Evolutionary conservation across 192 early-diverging fungal genomes (phyloP), one percentile per base, ranked within the genome.

Genomic region (Allomyces macrogynus): DNA sequence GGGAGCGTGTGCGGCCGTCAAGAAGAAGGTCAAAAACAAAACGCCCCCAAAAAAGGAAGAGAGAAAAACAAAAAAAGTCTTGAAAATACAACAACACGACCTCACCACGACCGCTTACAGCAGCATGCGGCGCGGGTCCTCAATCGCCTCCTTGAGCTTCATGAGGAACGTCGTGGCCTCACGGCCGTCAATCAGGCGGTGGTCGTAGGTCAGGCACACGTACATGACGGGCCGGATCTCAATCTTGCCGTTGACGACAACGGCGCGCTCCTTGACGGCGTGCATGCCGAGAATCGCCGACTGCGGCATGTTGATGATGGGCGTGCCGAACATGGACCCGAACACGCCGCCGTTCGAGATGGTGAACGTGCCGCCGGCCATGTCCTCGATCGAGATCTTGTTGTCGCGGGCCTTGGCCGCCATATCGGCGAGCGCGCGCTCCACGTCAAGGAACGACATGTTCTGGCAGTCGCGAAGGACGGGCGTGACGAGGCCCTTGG

Each of bases 261-360:
- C 85, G 26, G 92, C 85, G 70, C 95, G 84, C 69, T 99, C 95
- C 80, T 99, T 99, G 70, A 88, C 89, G 54, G 87, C 90, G 76
- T 99, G 95, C 95, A 99, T 99, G 44, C 95, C 95, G 67, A 99
- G 79, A 66, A 99, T 96, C 60, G 91, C 95, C 57, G 86, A 81
- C 75, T 99, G 95, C 63, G 95, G 95, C 73, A 87, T 76, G 80
- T 99, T 99, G 75, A 99, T 94, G 74, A 99, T 96, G 63, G 95
- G 95, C 14, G 95, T 99, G 54, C 95, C 95, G 73, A 85, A 86
- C 66, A 99, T 76, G 25, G 95, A 99, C 44, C 95, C 95, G 75
- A 93, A 99, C 49, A 96, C 91, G 61, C 95, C 95, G 65, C 95
- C 95, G 82, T 99, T 99, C 43, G 92, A 95, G 65, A 99, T 93